Base-by-base conservation (phyloP, 1,284 basidiomycete species). In the Heterobasidion occidentale region DNA sequence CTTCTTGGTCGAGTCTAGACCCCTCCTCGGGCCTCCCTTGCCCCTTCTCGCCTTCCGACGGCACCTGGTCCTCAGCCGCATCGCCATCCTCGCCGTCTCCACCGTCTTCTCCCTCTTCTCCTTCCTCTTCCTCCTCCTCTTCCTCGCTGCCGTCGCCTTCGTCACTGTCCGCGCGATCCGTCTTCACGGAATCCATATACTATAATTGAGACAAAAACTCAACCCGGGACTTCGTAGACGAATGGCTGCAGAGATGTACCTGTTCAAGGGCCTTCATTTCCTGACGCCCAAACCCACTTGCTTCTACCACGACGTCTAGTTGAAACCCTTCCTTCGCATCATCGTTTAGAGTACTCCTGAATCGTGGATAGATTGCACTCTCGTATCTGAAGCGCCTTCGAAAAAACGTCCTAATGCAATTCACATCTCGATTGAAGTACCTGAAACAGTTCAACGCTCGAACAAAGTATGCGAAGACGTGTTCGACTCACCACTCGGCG, bases 361-460 rank as follows among this genome's bases (percentile, higher is more conserved):
- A 96, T 56, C 81, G 83, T 6, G 97, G 96, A 71, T 90, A 98
- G 36, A 94, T 73, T 0, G 81, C 77, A 58, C 93, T 95, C 72
- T 98, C 93, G 70, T 96, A 99, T 56, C 88, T 83, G 75, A 98
- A 99, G 20, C 95, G 77, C 60, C 93, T 83, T 61, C 79, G 81
- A 80, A 99, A 99, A 75, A 98, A 99, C 9, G 84, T 86, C 47
- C 93, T 83, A 61, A 99, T 94, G 70, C 97, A 98, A 59, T 96
- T 88, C 14, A 99, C 97, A 69, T 99, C 97, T 38, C 97, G 87
- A 67, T 98, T 94, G 73, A 99, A 99, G 75, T 97, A 99, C 89
- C 94, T 96, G 65, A 35, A 60, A 46, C 53, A 36, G 36, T 35
- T 57, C 56, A 50, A 56, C 53, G 38, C 20, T 19, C 46, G 56